phyloP scores from a whole-genome alignment of 2,329 filamentous ascomycete genomes.

The Pseudogymnoascus sp. region DNA sequence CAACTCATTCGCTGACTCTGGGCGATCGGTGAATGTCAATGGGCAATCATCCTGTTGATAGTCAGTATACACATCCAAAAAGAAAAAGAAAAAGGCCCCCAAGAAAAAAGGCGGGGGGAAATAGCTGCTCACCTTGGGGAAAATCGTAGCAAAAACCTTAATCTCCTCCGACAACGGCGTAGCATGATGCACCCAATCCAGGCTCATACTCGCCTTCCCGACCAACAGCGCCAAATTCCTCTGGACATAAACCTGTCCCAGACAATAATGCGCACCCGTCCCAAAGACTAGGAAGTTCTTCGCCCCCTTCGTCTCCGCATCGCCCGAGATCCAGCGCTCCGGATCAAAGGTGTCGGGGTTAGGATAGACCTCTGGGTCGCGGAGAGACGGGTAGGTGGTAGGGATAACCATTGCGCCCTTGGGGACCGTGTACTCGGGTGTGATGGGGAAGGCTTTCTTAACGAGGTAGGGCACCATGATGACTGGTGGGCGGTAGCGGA shows the following conservation, averaged over 20 bases:
- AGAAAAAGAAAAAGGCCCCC: too few species aligned
- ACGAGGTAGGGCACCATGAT: slow-evolving; percentile 93
- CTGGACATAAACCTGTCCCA: slow-evolving; percentile 87
- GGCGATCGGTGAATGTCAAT: slow-evolving; percentile 51
- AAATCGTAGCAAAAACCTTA: slow-evolving; percentile 96
- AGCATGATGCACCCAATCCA: slow-evolving; percentile 85
- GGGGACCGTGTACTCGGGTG: slow-evolving; percentile 77
- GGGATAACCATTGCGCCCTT: slow-evolving; percentile 96
- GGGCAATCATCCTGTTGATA: slow-evolving; percentile 66
- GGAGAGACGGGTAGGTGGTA: slow-evolving; percentile 80
- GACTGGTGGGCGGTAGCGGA: slow-evolving; percentile 91
- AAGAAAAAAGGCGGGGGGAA: background rate
- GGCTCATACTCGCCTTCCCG: slow-evolving; percentile 76
- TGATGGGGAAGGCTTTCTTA: slow-evolving; percentile 93
- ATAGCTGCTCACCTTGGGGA: slow-evolving; percentile 67
- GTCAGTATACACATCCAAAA: slow-evolving; percentile 20
- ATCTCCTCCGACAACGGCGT: slow-evolving; percentile 86
- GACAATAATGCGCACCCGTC: slow-evolving; percentile 90
- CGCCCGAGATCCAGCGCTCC: slow-evolving; percentile 82
- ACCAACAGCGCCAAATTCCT: slow-evolving; percentile 83
- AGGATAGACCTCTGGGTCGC: slow-evolving; percentile 86
- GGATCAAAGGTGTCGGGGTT: slow-evolving; percentile 85
- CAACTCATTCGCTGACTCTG: slow-evolving; percentile 4
- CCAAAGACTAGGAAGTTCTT: slow-evolving; percentile 99
- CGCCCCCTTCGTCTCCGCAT: slow-evolving; percentile 66